Conservation (phyloP, 1,139 yeast species). For the Candida sp. region DNA sequence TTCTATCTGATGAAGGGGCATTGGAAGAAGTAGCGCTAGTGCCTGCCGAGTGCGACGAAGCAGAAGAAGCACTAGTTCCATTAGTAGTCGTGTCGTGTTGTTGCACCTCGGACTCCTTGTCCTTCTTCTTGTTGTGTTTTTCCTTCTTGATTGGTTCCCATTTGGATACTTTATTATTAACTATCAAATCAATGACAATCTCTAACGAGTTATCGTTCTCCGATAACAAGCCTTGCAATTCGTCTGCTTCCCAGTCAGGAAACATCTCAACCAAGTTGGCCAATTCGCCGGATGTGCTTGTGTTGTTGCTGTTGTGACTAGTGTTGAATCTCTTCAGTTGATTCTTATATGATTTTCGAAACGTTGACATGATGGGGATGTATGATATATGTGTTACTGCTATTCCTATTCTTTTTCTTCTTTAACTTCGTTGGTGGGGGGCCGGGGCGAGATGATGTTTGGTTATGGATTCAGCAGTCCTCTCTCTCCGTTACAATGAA, state of each 20-base stretch:
- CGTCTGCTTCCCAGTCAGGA: constrained; percentile 95
- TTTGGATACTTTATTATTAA: constrained; percentile 72
- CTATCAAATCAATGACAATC: constrained; percentile 83
- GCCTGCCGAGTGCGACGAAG: not conserved
- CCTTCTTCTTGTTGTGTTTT: constrained; percentile 43
- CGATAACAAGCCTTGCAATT: constrained; percentile 71
- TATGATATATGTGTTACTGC: not conserved
- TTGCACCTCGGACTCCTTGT: constrained; percentile 21
- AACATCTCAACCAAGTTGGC: constrained; percentile 79
- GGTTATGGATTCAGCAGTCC: too few species aligned
- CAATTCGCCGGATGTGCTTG: constrained; percentile 35
- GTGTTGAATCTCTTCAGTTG: constrained; percentile 50
- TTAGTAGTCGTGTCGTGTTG: constrained; percentile 7
- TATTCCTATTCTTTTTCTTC: not conserved
- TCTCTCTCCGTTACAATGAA: too few species aligned
- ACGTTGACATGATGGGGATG: constrained; percentile 29
- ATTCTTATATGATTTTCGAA: constrained; percentile 47
- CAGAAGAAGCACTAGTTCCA: constrained; percentile 2
- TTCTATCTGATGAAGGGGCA: constrained; percentile 9
- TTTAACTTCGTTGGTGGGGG: too few species aligned
- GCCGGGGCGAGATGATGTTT: too few species aligned
- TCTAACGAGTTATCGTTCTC: constrained; percentile 80
- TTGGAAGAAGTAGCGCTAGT: constrained; percentile 5
- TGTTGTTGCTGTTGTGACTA: constrained; percentile 16
- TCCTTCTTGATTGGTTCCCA: constrained; percentile 63